phyloP scores from a whole-genome alignment of 2,329 filamentous ascomycete species.

The Trichophyton mentagrophytes region DNA sequence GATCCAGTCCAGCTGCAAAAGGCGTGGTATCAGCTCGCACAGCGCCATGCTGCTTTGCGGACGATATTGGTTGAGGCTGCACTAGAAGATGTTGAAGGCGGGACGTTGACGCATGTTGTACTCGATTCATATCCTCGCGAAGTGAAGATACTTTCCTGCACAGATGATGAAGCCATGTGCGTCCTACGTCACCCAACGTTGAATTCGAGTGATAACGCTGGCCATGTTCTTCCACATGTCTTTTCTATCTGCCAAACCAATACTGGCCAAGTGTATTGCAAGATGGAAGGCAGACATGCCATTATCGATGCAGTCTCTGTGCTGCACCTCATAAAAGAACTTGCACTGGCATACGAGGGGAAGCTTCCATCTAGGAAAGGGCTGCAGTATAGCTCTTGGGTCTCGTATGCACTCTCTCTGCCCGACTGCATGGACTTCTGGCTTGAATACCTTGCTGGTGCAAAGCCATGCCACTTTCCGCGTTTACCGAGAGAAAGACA shows the following conservation, averaged over 20 bases:
- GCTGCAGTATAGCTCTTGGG: slow-evolving; percentile 1
- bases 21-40: slow-evolving; percentile 3
- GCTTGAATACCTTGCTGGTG: slow-evolving; percentile 1
- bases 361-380: neutral
- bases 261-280: slow-evolving; percentile 7
- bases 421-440: slow-evolving; percentile 6
- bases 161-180: slow-evolving; percentile 1
- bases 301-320: slow-evolving; percentile 12
- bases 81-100: neutral
- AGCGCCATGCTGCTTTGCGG: slow-evolving; percentile 4
- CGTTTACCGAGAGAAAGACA: neutral
- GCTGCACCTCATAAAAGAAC: neutral
- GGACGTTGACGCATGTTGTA: slow-evolving; percentile 3
- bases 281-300: slow-evolving; percentile 10
- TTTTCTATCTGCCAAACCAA: slow-evolving; percentile 11
- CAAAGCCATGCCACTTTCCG: neutral
- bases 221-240: neutral
- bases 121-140: neutral
- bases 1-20: neutral
- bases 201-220: neutral
- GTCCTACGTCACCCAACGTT: neutral
- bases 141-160: neutral
- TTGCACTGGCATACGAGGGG: neutral
- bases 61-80: neutral
- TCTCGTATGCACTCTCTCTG: slow-evolving; percentile 1